Percentiles rank a stretch among this genome's conserved stretches.
Evolutionary conservation across 345 rosid species (phyloP).

Genomic region (Gossypium sturtianum): DNA sequence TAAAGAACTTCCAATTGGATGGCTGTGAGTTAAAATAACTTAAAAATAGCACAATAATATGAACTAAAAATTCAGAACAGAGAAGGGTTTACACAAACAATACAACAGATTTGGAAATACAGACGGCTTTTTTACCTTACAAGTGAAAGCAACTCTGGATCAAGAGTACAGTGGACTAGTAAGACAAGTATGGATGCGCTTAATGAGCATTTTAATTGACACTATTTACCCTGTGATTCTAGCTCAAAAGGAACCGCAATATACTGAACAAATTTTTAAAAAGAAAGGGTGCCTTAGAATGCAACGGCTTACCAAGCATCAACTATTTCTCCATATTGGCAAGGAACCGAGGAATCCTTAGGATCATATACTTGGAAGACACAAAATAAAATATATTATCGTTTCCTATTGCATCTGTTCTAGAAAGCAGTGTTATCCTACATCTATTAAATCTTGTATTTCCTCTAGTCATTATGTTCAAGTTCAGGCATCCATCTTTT

Average conservation of each 20-base stretch:
- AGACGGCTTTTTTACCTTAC: not conserved
- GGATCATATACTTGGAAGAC: not conserved
- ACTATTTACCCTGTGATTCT: conserved; percentile 1
- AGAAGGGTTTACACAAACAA: not conserved
- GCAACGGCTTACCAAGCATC: not conserved
- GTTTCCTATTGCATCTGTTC: not conserved
- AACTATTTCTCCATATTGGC: not conserved
- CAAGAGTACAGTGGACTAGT: conserved; percentile 1
- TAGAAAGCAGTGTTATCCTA: not conserved
- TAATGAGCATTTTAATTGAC: conserved; percentile 5
- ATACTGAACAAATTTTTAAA: not conserved
- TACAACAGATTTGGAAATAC: not conserved
- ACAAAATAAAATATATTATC: not conserved
- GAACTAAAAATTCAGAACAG: not conserved
- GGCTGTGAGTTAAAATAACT: conserved; percentile 4
- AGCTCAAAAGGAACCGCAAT: not conserved
- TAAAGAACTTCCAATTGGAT: not conserved
- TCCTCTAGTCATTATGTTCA: too few species aligned
- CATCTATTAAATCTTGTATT: too few species aligned
- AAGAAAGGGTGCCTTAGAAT: not conserved
- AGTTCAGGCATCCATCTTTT: too few species aligned
- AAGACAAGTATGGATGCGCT: conserved; percentile 1
- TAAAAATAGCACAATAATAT: not conserved
- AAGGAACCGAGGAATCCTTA: not conserved
- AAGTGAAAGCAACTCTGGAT: conserved; percentile 10